Conservation (phyloP, 106 monocot species). For the Acanthochlamys bracteata region DNA sequence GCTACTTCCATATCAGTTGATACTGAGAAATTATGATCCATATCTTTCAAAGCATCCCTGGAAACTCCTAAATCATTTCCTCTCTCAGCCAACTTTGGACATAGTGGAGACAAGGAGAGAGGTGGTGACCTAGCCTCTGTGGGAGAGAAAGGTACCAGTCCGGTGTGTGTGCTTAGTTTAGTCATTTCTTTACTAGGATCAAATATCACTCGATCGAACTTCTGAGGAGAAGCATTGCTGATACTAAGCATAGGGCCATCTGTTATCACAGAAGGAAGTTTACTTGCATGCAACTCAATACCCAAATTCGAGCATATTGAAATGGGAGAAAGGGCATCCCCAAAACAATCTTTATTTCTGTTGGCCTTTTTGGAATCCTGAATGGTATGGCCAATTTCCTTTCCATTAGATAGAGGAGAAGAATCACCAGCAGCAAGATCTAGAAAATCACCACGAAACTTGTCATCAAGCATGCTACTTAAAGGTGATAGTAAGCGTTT, state of each 20-base stretch:
- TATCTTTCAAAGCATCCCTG: slow-evolving; percentile 17
- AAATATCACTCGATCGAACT: slow-evolving; percentile 5
- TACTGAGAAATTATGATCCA: slow-evolving; percentile 27
- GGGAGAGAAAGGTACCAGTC: slow-evolving; percentile 19
- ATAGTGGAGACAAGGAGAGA: slow-evolving; percentile 82
- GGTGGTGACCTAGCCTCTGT: slow-evolving; percentile 52
- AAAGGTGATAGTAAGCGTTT: slow-evolving; percentile 77
- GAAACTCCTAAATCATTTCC: slow-evolving; percentile 22
- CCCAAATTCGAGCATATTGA: slow-evolving; percentile 12
- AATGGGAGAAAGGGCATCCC: slow-evolving; percentile 9
- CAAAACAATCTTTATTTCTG: slow-evolving; percentile 19
- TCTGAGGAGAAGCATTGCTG: slow-evolving; percentile 16
- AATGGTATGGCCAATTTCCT: slow-evolving; percentile 4
- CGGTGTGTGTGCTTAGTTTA: slow-evolving; percentile 4
- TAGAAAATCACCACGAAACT: slow-evolving; percentile 50
- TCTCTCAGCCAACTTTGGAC: slow-evolving; percentile 70
- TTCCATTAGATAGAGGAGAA: slow-evolving; percentile 1
- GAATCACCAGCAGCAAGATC: slow-evolving; percentile 25
- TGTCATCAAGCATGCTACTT: slow-evolving; percentile 32
- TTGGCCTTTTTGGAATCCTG: slow-evolving; percentile 64
- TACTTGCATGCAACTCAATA: background rate
- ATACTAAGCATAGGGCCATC: slow-evolving; percentile 73
- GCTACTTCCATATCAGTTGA: slow-evolving; percentile 11
- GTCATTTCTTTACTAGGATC: slow-evolving; percentile 12
- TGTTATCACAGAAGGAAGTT: slow-evolving; percentile 27